Evolutionary conservation across 305 asterid species (phyloP).

Genomic region (Fraxinus greggii): DNA sequence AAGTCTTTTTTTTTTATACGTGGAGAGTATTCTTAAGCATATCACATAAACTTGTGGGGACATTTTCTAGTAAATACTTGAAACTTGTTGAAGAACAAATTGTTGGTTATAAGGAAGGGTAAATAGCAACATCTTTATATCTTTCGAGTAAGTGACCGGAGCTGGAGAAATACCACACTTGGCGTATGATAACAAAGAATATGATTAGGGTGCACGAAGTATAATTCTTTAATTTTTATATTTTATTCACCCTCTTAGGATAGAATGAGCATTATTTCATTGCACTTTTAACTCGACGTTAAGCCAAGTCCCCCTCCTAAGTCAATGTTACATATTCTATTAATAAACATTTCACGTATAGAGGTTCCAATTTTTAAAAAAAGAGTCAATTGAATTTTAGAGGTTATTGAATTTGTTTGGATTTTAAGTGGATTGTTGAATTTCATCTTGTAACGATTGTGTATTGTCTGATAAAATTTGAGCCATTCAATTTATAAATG

Average conservation of each 20-base stretch:
- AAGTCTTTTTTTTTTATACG: background rate
- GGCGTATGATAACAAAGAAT: background rate
- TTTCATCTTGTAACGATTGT: background rate
- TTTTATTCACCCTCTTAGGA: background rate
- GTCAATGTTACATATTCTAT: no score
- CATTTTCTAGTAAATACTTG: background rate
- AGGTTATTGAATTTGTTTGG: no score
- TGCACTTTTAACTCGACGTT: no score
- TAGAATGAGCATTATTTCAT: no score
- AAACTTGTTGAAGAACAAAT: background rate
- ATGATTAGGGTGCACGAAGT: background rate
- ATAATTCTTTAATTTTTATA: no score
- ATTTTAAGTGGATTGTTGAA: background rate
- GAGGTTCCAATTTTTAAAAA: no score
- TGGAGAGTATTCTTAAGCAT: background rate
- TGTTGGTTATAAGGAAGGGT: background rate
- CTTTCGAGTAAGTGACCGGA: background rate
- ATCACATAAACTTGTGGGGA: background rate
- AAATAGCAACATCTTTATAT: background rate
- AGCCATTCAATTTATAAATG: background rate
- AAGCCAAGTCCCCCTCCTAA: no score
- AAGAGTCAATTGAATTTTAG: no score
- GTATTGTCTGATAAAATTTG: background rate
- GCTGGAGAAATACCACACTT: background rate
- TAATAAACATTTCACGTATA: no score